Conservation (phyloP, 768 basidiomycete species). For the Nevesoporus exiguus region DNA sequence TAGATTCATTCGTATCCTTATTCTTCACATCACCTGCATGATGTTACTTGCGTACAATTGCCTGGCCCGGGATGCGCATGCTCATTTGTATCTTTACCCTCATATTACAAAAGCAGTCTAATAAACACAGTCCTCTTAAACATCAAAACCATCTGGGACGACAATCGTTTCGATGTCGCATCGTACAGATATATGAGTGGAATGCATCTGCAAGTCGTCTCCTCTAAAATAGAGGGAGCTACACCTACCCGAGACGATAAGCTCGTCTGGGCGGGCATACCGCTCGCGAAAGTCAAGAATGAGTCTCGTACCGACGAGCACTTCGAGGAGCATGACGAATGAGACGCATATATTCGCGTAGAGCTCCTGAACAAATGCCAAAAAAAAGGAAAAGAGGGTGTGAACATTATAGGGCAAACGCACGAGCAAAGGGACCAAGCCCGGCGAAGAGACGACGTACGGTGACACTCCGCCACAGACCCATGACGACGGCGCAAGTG, state of each 20-base stretch:
- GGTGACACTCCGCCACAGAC: slow-evolving; percentile 23
- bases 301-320: slow-evolving; percentile 29
- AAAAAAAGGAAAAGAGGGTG: background rate
- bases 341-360: slow-evolving; percentile 32
- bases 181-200: slow-evolving; percentile 4
- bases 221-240: slow-evolving; percentile 19
- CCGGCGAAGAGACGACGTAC: slow-evolving; percentile 13
- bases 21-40: slow-evolving; percentile 8
- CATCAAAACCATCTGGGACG: slow-evolving; percentile 5
- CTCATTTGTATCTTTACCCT: slow-evolving; percentile 21
- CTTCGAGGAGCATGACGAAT: slow-evolving; percentile 31
- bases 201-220: slow-evolving; percentile 3
- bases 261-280: slow-evolving; percentile 17
- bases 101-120: background rate
- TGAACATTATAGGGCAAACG: too few species aligned
- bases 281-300: slow-evolving; percentile 33
- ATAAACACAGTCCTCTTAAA: slow-evolving; percentile 3
- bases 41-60: slow-evolving; percentile 7
- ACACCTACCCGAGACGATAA: slow-evolving; percentile 1
- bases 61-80: background rate
- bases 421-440: background rate
- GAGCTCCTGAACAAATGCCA: slow-evolving; percentile 10
- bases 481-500: slow-evolving; percentile 24
- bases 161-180: slow-evolving; percentile 20
- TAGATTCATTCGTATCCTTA: slow-evolving; percentile 10